Conservation (phyloP, 2,329 filamentous ascomycete genomes). For the Diaporthe citriasiana region DNA sequence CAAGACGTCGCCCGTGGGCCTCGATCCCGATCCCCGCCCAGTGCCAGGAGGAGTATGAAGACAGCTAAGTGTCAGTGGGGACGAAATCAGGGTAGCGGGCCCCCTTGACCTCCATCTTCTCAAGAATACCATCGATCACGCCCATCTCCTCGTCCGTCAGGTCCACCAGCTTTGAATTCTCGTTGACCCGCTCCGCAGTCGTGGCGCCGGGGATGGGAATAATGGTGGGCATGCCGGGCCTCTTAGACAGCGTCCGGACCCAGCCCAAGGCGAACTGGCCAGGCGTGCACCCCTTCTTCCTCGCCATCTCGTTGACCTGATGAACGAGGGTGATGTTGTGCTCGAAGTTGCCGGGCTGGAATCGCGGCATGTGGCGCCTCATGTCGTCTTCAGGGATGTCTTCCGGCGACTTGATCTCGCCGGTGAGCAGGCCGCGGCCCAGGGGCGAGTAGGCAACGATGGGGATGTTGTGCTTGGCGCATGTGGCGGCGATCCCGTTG, state of each 20-base stretch:
- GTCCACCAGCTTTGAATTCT: conserved; percentile 69
- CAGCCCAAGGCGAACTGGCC: conserved; percentile 78
- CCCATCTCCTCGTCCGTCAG: conserved; percentile 65
- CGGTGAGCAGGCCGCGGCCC: conserved; percentile 66
- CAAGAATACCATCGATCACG: conserved; percentile 64
- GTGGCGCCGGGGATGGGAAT: conserved; percentile 78
- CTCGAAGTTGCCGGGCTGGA: conserved; percentile 73
- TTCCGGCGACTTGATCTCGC: conserved; percentile 63
- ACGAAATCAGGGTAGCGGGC: conserved; percentile 60
- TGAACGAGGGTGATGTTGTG: conserved; percentile 74
- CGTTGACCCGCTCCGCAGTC: conserved; percentile 67
- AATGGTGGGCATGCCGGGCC: conserved; percentile 68
- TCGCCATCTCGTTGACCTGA: conserved; percentile 70
- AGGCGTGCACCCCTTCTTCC: conserved; percentile 70
- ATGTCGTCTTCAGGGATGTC: conserved; percentile 70
- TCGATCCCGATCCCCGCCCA: not conserved
- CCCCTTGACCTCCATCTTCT: conserved; percentile 63
- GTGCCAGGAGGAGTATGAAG: not conserved
- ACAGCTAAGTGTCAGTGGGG: conserved; percentile 55
- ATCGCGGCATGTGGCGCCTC: conserved; percentile 66
- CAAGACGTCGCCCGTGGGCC: not conserved
- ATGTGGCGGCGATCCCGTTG: conserved; percentile 65
- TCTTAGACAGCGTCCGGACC: conserved; percentile 64
- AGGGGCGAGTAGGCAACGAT: conserved; percentile 72
- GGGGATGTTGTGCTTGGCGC: conserved; percentile 67